Evolutionary conservation across 305 asterid genomes (phyloP), one percentile per base, ranked within the genome.

Genomic region (Fraxinus paxiana): DNA sequence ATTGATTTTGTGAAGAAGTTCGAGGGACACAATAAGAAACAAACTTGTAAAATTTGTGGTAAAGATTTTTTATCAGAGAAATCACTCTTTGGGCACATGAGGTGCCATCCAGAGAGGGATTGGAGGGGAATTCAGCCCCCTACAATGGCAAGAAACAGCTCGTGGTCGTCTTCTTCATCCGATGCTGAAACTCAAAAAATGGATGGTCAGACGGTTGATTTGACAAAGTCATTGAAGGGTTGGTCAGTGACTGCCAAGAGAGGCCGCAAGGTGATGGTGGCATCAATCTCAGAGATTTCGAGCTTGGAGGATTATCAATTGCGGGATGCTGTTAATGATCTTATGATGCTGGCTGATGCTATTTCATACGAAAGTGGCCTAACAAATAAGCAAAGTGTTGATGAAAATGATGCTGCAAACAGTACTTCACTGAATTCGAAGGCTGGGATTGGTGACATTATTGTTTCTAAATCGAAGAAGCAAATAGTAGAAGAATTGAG

Each of bases 41-140:
- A 71, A 18, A 75, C 30, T 61, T 91, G 96, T 76, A 35, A 2
- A 0, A 15, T 84, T 0, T 93, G 97, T 28, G 86, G 85, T 28
- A 89, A 84, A 86, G 70, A 30, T 38, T 93, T 93, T 30, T 89
- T 84, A 2, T 89, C 97, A 0, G 80, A 82, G 90, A 93, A 90
- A 81, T 89, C 97, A 0, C 78, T 93, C 79, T 92, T 59, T 35
- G 97, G 97, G 48, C 97, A 93, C 90, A 88, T 93, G 97, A 89
- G 97, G 75, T 87, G 87, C 38, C 97, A 93, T 74, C 97, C 97
- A 0, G 92, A 88, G 6, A 88, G 95, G 77, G 83, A 43, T 0
- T 93, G 97, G 97, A 86, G 91, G 75, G 93, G 93, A n/a, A 84
- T 87, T 83, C 87, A 79, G 1, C 88, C 85, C 1, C 77, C 84